Evolutionary conservation across 352 stramenopile genomes (phyloP), one percentile per base, ranked within the genome.

Genomic region (Globisporangium cystogenes): DNA sequence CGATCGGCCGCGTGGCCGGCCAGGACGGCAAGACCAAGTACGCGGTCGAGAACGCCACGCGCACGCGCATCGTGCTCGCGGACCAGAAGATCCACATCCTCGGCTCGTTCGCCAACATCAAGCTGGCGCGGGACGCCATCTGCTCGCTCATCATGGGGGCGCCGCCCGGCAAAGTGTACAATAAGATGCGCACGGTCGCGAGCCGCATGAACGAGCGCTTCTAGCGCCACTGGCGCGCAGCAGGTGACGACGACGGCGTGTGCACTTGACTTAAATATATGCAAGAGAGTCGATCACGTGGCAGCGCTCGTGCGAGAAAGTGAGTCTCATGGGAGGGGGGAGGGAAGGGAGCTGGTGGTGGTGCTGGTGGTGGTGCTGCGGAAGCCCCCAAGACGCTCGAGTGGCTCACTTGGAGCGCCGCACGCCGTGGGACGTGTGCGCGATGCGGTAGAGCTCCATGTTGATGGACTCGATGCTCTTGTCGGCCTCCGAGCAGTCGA

Each of bases 91-190:
- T 99, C 55, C 96, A 99, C 80, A 98, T 99, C 64, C 71, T 99
- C 21, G 97, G 97, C 51, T 98, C 86, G 23, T 99, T 98, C 64
- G 78, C 90, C 29, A 99, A 99, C 86, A 99, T 99, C 70, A 96
- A 98, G 62, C 76, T 99, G 27, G 97, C 97, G n/a, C 87, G 86
- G 20, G 84, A 95, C 53, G 84, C 86, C 16, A 83, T 96, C 51
- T 96, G 84, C 62, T 93, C 85, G 58, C 71, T 95, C 37, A 96
- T 96, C 53, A 95, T 99, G 67, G 97, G 97, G 51, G 96, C 97
- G 21, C 97, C 97, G 35, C 97, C 97, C 21, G 97, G 97, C 59
- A 99, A 99, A 74, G 97, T 99, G 55, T 99, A 99, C 82, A 99
- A 99, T 76, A 98, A 99, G 74, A 99, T 99, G 97, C 90, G 97